Percentiles rank a stretch among this genome's conserved stretches.
These are phyloP conservation scores for Vaccinium macrocarpon DNA, from an alignment of 148 eudicot species.

Conservation along the genomic window DNA sequence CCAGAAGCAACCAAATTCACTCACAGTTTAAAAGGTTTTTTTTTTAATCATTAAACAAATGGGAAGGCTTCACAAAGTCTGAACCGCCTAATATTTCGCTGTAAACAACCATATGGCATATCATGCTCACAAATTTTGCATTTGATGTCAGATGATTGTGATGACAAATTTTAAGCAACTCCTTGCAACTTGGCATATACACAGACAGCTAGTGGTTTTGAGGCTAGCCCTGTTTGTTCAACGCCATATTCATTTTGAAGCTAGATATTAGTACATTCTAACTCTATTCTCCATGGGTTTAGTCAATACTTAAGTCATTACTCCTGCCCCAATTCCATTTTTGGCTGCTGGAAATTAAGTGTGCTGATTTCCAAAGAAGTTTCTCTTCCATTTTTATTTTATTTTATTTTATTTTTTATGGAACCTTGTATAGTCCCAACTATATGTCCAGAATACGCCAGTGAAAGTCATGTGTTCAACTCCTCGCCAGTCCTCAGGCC, in stretches of 20 bases:
- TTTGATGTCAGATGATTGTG: background rate
- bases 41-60: background rate
- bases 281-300: background rate
- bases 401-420: background rate
- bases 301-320: background rate
- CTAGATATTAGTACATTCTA: background rate
- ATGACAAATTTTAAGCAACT: slow-evolving; percentile 1
- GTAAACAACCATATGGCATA: slow-evolving; percentile 4
- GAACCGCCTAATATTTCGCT: background rate
- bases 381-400: background rate
- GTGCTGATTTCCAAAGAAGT: background rate
- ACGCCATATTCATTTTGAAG: background rate
- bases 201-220: background rate
- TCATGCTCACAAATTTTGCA: background rate
- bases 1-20: slow-evolving; percentile 14
- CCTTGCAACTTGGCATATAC: background rate
- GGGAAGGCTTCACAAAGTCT: background rate
- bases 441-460: background rate
- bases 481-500: background rate
- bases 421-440: background rate
- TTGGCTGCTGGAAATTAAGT: background rate
- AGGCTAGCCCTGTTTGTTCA: background rate
- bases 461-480: background rate
- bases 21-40: background rate
- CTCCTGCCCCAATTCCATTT: background rate